Conservation (phyloP, 768 basidiomycete genomes). For the Rubroboletus pulcherrimus region DNA sequence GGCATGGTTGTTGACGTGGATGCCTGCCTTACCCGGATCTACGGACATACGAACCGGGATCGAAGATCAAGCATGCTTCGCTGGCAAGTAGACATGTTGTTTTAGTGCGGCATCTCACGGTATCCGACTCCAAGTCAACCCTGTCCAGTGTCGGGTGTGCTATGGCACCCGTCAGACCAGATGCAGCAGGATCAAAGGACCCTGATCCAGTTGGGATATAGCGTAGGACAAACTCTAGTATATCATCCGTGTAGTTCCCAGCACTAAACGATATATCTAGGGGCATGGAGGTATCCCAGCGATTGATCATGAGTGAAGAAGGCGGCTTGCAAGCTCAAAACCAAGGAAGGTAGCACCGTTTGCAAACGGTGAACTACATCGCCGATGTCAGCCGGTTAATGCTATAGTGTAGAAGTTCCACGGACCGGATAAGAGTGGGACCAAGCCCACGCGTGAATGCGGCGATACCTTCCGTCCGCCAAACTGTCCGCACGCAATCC, state of each 20-base stretch:
- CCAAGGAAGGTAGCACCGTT: slow-evolving; percentile 97
- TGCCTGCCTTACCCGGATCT: background rate
- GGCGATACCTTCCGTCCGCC: slow-evolving; percentile 74
- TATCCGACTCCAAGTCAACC: background rate
- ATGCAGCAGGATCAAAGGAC: background rate
- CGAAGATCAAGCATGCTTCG: background rate
- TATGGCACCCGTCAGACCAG: background rate
- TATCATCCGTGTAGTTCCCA: slow-evolving; percentile 1
- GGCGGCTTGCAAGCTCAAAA: slow-evolving; percentile 86
- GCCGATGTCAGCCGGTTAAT: slow-evolving; percentile 3
- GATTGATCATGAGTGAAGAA: slow-evolving; percentile 43
- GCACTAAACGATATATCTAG: background rate
- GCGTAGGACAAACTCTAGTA: background rate
- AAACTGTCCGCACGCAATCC: slow-evolving; percentile 80
- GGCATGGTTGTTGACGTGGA: background rate
- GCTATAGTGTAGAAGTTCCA: slow-evolving; percentile 12
- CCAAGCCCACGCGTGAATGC: slow-evolving; percentile 91
- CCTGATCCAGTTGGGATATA: background rate
- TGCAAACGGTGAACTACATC: slow-evolving; percentile 81
- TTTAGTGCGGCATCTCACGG: background rate
- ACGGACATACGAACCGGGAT: background rate
- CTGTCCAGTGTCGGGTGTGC: background rate
- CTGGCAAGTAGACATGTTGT: background rate
- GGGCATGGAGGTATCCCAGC: background rate
- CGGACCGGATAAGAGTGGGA: slow-evolving; percentile 87